Evolutionary conservation across 345 rosid species (phyloP).

Genomic region (Euclidium syriacum): DNA sequence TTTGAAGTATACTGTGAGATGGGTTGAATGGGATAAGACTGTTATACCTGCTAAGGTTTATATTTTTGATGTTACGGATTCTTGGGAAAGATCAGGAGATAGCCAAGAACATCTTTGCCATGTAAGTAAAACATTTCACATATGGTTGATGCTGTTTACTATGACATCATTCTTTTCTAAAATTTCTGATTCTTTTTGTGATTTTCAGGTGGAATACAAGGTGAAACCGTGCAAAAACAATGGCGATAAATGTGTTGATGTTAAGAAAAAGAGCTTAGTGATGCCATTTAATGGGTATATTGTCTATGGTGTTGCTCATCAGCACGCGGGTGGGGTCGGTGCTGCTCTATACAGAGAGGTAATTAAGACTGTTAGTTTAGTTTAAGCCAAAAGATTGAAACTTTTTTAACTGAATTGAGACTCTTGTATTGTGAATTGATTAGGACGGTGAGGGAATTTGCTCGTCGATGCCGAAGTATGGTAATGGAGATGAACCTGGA

Average conservation of each 20-base stretch:
- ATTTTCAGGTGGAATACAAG: constrained; percentile 56
- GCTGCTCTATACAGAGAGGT: constrained; percentile 74
- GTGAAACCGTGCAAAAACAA: constrained; percentile 45
- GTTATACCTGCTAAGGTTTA: constrained; percentile 61
- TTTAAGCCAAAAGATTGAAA: not conserved
- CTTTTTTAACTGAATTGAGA: not conserved
- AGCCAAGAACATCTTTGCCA: constrained; percentile 49
- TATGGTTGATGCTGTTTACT: not conserved
- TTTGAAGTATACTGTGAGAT: constrained; percentile 60
- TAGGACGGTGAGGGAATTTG: constrained; percentile 65
- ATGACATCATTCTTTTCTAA: not conserved
- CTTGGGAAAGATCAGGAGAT: constrained; percentile 35
- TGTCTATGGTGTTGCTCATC: constrained; percentile 79
- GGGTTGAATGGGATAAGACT: constrained; percentile 65
- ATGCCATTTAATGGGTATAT: constrained; percentile 70
- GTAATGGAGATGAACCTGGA: constrained; percentile 70
- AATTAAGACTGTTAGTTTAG: not conserved
- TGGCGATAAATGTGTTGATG: constrained; percentile 37
- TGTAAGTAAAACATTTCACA: constrained; percentile 31
- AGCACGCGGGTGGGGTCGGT: constrained; percentile 68
- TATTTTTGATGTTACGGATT: constrained; percentile 77
- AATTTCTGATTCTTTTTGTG: not conserved
- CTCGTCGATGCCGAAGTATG: constrained; percentile 56
- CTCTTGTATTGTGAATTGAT: constrained; percentile 6
- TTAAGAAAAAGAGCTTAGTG: constrained; percentile 44